These are phyloP conservation scores for Pseudogymnoascus sp. DNA, from an alignment of 2,329 filamentous ascomycete species.

Conservation along the genomic window DNA sequence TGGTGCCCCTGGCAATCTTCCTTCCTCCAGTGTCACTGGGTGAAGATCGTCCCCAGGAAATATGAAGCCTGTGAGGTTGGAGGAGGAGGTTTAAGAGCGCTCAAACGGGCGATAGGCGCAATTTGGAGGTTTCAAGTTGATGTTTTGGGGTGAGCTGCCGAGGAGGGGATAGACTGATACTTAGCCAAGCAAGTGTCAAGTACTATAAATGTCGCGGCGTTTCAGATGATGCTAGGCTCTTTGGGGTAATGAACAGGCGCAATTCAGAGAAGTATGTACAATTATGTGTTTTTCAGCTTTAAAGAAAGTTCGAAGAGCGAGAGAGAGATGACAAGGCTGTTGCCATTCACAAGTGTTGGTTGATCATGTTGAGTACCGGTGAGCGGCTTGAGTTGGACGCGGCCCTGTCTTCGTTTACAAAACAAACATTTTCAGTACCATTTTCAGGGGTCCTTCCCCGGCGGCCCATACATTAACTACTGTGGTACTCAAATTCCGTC, in stretches of 20 bases:
- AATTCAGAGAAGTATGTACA: background rate
- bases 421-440: background rate
- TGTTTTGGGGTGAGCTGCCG: background rate
- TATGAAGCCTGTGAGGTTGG: background rate
- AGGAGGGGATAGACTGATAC: background rate
- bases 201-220: background rate
- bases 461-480: background rate
- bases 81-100: background rate
- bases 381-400: background rate
- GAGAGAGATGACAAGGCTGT: background rate
- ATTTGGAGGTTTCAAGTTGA: background rate
- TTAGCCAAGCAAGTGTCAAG: background rate
- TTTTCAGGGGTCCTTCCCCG: background rate
- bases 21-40: background rate
- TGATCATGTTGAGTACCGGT: background rate
- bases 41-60: background rate
- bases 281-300: background rate
- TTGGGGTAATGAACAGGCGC: background rate
- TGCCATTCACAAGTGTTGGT: background rate
- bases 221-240: background rate
- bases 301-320: background rate
- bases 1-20: background rate
- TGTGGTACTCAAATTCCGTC: background rate
- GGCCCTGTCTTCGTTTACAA: background rate
- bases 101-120: background rate